Base-by-base conservation (phyloP, 345 rosid species). In the Murraya koenigii region DNA sequence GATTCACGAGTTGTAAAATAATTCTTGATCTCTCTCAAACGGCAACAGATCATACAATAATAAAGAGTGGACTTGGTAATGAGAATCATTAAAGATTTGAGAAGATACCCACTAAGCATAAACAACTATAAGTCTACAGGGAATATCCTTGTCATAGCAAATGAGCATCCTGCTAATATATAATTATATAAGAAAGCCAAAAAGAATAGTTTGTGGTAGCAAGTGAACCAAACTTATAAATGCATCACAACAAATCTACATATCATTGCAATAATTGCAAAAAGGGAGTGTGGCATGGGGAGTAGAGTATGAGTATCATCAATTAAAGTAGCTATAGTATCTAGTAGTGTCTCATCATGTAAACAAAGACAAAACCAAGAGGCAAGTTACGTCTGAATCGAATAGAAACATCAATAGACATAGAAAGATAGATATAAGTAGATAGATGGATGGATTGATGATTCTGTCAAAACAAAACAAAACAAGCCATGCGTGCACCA, bases 381-480 rank as follows among this genome's bases (percentile, higher is more conserved):
- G 85, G 77, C 30, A 47, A 74, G 81, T 82, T 55, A 80, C 84
- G 84, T 86, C 85, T 80, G 82, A 84, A 84, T 74, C 61, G 78
- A 62, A 78, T 78, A 68, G 81, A 81, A 38, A 61, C 75, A 78
- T 52, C 56, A 52, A 52, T 52, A 52, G 56, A 52, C 56, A 52
- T 72, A 28, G 80, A 75, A 59, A 54, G 81, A 74, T 68, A 52
- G 73, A 78, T 69, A 74, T 49, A n/a, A n/a, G n/a, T n/a, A 39
- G 73, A 78, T 69, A 6, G 56, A 56, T 76, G 52, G 84, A 74
- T 63, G 66, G 81, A 61, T 66, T 35, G 69, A 52, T 52, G 74
- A 69, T 75, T 79, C 65, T 66, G 72, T 79, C 66, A 61, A 55
- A 66, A 13, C 59, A 30, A 30, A 30, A 30, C 32, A 74, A 75